Evolutionary conservation across 495 filamentous ascomycete species (phyloP), one percentile per base, ranked within the genome.

Genomic region (Penicillium soppii): DNA sequence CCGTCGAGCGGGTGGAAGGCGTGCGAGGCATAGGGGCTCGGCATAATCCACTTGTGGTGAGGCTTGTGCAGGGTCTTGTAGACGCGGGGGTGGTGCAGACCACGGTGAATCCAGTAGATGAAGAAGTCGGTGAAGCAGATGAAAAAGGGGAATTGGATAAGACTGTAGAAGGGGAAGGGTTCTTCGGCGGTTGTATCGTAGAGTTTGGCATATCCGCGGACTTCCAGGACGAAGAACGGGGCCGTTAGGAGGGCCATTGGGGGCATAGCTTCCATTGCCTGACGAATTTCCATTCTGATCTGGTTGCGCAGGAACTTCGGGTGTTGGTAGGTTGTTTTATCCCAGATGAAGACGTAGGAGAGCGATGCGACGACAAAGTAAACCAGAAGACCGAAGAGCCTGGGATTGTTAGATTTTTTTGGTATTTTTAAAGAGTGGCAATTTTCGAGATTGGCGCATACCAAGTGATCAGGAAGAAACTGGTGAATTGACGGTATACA

Each of bases 31-130:
- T 80, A 97, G 9, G 92, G 92, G 6, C 91, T 96, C 5, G 94
- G 94, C 90, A 97, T 95, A 72, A 97, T 96, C 94, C 92, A 97
- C 75, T 96, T 96, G 84, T 97, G 92, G 76, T 97, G 94, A 43
- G 90, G 86, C 79, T 97, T 97, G 80, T 97, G 92, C 17, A 97
- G 81, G 40, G 72, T 74, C 76, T 89, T 92, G 82, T 97, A 97
- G 42, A 96, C 67, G 41, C 70, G 57, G 5, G 89, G 88, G 68
- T 91, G 86, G 73, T 97, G 92, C 54, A 96, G 77, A 39, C 83
- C 88, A 43, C 94, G 88, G 74, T 97, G 92, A 61, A 96, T 96
- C 79, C 86, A 89, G 80, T 97, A 97, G 78, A 97, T 94, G 73
- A 77, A 82, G 70, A 84, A 86, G 74, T 97, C 92, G 74, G 92